Conservation (phyloP, 2,329 filamentous ascomycete genomes). For the Geosmithia flava region DNA sequence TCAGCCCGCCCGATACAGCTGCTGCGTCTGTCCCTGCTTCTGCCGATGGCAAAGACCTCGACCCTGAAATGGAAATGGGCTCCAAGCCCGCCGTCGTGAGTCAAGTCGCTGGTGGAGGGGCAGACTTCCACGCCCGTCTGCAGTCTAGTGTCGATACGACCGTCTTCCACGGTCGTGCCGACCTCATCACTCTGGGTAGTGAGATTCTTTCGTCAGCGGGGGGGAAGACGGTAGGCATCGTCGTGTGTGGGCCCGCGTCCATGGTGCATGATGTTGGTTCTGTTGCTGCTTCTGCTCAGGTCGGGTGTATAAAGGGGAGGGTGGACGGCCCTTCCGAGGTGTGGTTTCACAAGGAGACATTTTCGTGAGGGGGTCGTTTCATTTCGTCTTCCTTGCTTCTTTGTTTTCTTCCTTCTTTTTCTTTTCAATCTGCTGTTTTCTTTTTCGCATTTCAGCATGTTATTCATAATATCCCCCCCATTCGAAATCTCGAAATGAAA, state of each 20-base stretch:
- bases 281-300: conserved; percentile 9
- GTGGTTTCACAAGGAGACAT: conserved; percentile 12
- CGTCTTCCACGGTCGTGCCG: conserved; percentile 8
- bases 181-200: conserved; percentile 2
- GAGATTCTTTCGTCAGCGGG: neutral
- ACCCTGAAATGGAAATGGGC: neutral
- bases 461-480: too few relatives aligned
- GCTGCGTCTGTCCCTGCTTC: too few relatives aligned
- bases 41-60: too few relatives aligned
- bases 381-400: neutral
- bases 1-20: too few relatives aligned
- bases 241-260: conserved; percentile 10
- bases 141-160: neutral
- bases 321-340: conserved; percentile 7
- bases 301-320: conserved; percentile 5
- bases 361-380: conserved; percentile 6
- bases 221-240: conserved; percentile 7
- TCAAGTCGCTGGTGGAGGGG: neutral
- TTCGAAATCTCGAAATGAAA: too few relatives aligned
- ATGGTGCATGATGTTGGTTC: conserved; percentile 10
- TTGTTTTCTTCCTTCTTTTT: neutral
- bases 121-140: neutral
- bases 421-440: too few relatives aligned
- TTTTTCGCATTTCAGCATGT: too few relatives aligned
- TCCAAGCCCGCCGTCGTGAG: neutral